Percentiles rank a stretch among this genome's conserved stretches.
These are phyloP conservation scores for Hygrocybe coccinea DNA, from an alignment of 768 basidiomycete species.

Conservation along the genomic window DNA sequence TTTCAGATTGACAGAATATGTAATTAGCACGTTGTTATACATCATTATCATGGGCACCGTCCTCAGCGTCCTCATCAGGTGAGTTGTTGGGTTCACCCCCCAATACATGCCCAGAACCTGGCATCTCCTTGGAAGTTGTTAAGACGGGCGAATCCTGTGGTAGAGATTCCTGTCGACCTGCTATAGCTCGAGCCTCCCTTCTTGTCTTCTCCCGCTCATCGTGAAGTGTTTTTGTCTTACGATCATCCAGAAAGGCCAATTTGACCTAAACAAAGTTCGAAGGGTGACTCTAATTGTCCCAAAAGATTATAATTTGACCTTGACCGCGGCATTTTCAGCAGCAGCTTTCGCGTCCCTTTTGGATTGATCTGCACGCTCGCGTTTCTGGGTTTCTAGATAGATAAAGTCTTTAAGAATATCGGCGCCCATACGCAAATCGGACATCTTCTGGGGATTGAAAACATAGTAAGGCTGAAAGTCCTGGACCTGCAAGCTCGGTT, in stretches of 20 bases:
- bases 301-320: constrained; percentile 34
- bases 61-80: too few species aligned
- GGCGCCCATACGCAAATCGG: constrained; percentile 58
- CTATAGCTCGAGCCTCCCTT: constrained; percentile 37
- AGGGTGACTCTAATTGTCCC: neutral
- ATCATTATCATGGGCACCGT: too few species aligned
- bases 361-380: constrained; percentile 43
- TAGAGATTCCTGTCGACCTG: constrained; percentile 4
- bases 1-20: too few species aligned
- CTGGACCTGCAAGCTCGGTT: constrained; percentile 43
- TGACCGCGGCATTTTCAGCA: constrained; percentile 48
- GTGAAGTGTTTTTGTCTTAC: constrained; percentile 48
- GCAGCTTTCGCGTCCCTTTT: constrained; percentile 59
- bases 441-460: constrained; percentile 49
- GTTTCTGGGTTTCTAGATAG: constrained; percentile 45
- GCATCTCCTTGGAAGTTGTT: constrained; percentile 27
- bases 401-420: constrained; percentile 61
- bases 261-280: constrained; percentile 50
- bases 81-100: too few species aligned
- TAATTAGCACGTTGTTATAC: too few species aligned
- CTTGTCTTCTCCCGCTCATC: constrained; percentile 58
- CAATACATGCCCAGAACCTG: constrained; percentile 29
- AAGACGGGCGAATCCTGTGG: constrained; percentile 4
- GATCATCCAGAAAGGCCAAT: constrained; percentile 74
- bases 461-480: constrained; percentile 71